These are phyloP conservation scores for Fusarium sp. DNA, from an alignment of 2,329 filamentous ascomycete genomes.

Conservation along the genomic window DNA sequence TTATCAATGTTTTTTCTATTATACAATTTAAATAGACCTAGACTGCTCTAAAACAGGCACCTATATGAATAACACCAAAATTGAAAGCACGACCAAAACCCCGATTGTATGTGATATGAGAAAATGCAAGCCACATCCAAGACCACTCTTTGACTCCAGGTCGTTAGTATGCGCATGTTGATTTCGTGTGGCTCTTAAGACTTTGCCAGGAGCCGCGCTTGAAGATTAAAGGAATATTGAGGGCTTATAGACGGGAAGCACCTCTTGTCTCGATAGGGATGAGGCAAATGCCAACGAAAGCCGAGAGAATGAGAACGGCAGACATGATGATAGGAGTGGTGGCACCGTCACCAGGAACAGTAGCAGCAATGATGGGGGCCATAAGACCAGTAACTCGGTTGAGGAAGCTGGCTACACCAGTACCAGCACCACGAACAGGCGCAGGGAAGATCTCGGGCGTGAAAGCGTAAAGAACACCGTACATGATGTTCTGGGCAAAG, in stretches of 20 bases:
- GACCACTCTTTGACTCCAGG: constrained; percentile 39
- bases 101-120: constrained; percentile 18
- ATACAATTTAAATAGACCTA: constrained; percentile 35
- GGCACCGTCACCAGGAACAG: constrained; percentile 67
- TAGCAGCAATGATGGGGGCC: constrained; percentile 76
- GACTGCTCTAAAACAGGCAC: constrained; percentile 15
- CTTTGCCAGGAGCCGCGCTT: neutral
- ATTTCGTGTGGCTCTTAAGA: constrained; percentile 2
- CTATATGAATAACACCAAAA: constrained; percentile 22
- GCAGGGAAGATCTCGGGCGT: constrained; percentile 82
- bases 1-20: constrained; percentile 16
- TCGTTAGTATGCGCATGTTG: constrained; percentile 35
- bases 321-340: constrained; percentile 69
- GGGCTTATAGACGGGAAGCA: constrained; percentile 63
- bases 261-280: constrained; percentile 74
- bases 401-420: constrained; percentile 77
- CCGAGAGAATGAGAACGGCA: constrained; percentile 66
- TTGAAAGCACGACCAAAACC: constrained; percentile 11
- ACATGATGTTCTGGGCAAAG: constrained; percentile 82
- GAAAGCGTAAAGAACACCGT: constrained; percentile 80
- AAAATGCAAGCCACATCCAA: constrained; percentile 33
- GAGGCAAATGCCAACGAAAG: constrained; percentile 69
- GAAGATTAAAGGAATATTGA: constrained; percentile 1
- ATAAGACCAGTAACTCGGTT: constrained; percentile 75
- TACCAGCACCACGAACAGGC: constrained; percentile 76